Evolutionary conservation across 140 eudicot genomes (phyloP).

Genomic region (Bidens hawaiensis): DNA sequence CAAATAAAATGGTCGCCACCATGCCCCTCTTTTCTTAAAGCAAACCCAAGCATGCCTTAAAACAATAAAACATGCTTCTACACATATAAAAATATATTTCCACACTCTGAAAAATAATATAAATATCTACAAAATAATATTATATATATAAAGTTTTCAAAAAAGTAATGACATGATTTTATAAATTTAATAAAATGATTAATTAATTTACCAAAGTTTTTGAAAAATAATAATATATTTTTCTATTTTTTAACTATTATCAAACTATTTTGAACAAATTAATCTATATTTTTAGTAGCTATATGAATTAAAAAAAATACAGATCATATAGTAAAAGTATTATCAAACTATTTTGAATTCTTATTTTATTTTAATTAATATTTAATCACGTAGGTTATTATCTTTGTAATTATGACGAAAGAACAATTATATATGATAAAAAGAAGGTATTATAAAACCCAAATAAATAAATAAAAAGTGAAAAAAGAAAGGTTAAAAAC

Average conservation of each 20-base stretch:
- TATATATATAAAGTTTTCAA: too few species aligned
- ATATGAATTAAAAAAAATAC: too few species aligned
- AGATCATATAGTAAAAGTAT: too few species aligned
- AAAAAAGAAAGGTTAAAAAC: neutral
- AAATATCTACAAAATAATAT: neutral
- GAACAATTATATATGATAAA: neutral
- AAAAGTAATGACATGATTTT: too few species aligned
- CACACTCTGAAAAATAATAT: neutral
- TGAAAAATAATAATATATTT: too few species aligned
- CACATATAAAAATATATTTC: too few species aligned
- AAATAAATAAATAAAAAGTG: neutral
- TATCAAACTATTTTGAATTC: too few species aligned
- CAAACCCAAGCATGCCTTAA: slow-evolving; percentile 36
- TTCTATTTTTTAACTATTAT: neutral
- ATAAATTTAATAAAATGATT: too few species aligned
- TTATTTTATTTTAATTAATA: neutral
- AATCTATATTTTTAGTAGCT: neutral
- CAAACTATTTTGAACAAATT: neutral
- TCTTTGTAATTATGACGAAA: neutral
- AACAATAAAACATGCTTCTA: slow-evolving; percentile 21
- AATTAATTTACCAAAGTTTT: too few species aligned
- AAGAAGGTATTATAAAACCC: neutral
- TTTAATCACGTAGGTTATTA: neutral
- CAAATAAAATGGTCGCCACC: slow-evolving; percentile 21
- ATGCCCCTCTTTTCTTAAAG: slow-evolving; percentile 26